Base-by-base conservation (phyloP, 768 basidiomycete species). In the Leccinum fibrillosum region DNA sequence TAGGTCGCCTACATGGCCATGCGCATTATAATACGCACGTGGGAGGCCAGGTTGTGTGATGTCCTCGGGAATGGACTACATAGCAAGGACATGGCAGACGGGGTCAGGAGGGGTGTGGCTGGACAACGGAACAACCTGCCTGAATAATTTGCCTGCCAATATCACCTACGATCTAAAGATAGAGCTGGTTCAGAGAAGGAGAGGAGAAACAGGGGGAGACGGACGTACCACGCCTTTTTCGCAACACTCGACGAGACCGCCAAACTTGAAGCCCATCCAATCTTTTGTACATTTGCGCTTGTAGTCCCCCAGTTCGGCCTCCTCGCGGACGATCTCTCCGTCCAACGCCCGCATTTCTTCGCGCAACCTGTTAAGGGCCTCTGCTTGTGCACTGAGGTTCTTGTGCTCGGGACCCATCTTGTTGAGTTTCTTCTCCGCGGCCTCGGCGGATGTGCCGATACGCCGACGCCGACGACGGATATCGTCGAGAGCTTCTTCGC, bases 401-500 rank as follows among this genome's bases (percentile, higher is more conserved):
- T 96, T 98, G 76, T 95, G 85, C 71, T 94, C 92, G 0, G 89
- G 80, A 61, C 81, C 82, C 94, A 97, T 95, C 76, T 89, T 96
- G 73, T 80, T 83, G 37, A 98, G 80, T 69, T 95, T 96, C 77
- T 81, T 90, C 63, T 96, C 93, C 2, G 92, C 93, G 17, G 82
- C 74, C 55, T 96, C 94, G 0, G 93, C 90, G 61, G 88, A 88
- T 25, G 80, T 72, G 10, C 78, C 80, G 5, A 94, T 78, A 10
- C 77, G 77, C 62, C 86, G 85, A 53, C 93, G 79, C 17, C 88
- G 81, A 13, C 86, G 82, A 63, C 85, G 86, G 13, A 93, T 74
- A 4, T 89, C 88, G 55, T 91, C 91, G 2, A 97, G 80, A 3
- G 76, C 78, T 69, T 98, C 94, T 70, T 98, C 94, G 7, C 86